phyloP scores from a whole-genome alignment of 2,329 filamentous ascomycete species.

The Phyllachora maydis region DNA sequence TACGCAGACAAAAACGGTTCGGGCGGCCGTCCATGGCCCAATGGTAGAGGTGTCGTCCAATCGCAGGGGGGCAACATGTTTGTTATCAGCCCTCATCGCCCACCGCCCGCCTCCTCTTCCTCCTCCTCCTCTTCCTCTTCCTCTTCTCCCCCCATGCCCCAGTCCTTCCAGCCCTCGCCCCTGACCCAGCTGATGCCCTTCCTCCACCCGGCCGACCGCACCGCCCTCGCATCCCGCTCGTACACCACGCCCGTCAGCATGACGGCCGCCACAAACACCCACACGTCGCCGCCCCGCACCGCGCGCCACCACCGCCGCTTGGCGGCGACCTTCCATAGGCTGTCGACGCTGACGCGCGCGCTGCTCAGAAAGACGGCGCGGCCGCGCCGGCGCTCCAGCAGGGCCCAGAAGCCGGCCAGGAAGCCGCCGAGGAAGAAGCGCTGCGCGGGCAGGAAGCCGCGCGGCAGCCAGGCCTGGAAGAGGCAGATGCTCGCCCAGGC shows the following conservation, averaged over 20 bases:
- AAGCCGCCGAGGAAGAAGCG: constrained; percentile 83
- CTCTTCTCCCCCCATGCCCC: constrained; percentile 29
- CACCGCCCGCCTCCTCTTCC: too few relatives aligned
- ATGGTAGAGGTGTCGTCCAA: too few relatives aligned
- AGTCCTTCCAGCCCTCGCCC: constrained; percentile 58
- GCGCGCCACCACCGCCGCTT: constrained; percentile 81
- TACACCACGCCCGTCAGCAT: constrained; percentile 62
- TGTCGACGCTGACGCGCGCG: constrained; percentile 59
- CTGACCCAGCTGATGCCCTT: constrained; percentile 56
- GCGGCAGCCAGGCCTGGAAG: constrained; percentile 62
- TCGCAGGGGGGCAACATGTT: too few relatives aligned
- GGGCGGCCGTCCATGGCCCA: too few relatives aligned
- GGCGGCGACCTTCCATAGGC: constrained; percentile 79
- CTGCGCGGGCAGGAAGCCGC: constrained; percentile 55
- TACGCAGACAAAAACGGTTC: constrained; percentile 1
- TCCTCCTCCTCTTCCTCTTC: constrained; percentile 17
- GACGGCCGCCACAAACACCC: constrained; percentile 62
- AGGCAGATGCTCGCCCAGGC: constrained; percentile 81
- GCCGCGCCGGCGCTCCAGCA: constrained; percentile 45
- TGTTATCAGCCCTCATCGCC: too few relatives aligned
- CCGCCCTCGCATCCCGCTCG: constrained; percentile 46
- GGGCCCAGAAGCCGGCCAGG: constrained; percentile 68
- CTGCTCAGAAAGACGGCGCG: constrained; percentile 60
- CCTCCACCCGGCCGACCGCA: constrained; percentile 45
- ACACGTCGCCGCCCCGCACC: constrained; percentile 63